Conservation (phyloP, 192 early-diverging fungal genomes). For the Coemansia sp. region DNA sequence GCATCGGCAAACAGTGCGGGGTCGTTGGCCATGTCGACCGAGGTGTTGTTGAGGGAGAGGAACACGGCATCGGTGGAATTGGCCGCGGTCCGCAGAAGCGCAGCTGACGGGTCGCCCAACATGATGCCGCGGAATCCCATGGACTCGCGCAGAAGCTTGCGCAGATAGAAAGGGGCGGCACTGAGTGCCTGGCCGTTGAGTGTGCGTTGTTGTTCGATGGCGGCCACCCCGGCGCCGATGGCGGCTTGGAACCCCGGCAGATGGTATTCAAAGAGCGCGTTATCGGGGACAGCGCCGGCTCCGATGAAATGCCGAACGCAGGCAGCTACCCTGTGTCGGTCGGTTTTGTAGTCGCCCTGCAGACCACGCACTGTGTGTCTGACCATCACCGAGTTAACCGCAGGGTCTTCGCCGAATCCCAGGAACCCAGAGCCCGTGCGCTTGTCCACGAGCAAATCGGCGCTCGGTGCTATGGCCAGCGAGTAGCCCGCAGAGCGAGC, state of each 20-base stretch:
- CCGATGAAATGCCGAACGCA: constrained; percentile 64
- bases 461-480: constrained; percentile 59
- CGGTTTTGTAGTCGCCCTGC: constrained; percentile 68
- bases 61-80: constrained; percentile 56
- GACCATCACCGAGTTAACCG: constrained; percentile 56
- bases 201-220: constrained; percentile 58
- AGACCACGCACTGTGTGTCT: constrained; percentile 56
- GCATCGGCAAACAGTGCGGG: constrained; percentile 38
- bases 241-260: constrained; percentile 63
- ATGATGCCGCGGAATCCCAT: constrained; percentile 63
- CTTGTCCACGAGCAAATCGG: constrained; percentile 61
- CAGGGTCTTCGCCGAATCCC: constrained; percentile 62
- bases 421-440: constrained; percentile 41
- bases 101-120: constrained; percentile 50
- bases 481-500: constrained; percentile 60
- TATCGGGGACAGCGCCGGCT: constrained; percentile 34
- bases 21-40: constrained; percentile 60
- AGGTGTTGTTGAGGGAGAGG: constrained; percentile 57
- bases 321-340: constrained; percentile 60
- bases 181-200: constrained; percentile 63
- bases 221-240: constrained; percentile 56
- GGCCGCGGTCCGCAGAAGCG: constrained; percentile 17
- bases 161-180: constrained; percentile 56
- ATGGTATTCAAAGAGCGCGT: constrained; percentile 60
- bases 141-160: constrained; percentile 53